A percentile compares a stretch with the other conserved stretches of the same genome.
phyloP scores from a whole-genome alignment of 2,329 filamentous ascomycete genomes.

The Cladosporium cucumerinum region DNA sequence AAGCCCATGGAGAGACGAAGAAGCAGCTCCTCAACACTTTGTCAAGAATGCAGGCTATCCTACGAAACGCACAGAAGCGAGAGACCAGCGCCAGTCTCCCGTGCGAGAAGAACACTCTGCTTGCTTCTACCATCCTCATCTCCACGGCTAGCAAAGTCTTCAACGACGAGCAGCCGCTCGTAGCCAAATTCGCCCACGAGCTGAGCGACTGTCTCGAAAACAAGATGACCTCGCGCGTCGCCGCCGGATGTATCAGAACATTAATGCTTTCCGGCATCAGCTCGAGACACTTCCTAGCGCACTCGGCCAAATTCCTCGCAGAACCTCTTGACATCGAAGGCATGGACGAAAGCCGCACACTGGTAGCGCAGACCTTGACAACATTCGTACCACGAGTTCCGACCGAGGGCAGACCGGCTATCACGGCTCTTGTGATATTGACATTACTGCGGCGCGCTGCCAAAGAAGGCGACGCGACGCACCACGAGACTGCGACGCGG shows the following conservation, averaged over 20 bases:
- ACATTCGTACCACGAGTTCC: conserved; percentile 58
- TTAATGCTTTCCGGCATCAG: conserved; percentile 74
- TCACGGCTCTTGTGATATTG: conserved; percentile 74
- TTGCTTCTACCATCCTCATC: conserved; percentile 84
- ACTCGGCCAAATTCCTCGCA: conserved; percentile 69
- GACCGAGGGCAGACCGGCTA: conserved; percentile 46
- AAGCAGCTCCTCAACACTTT: conserved; percentile 78
- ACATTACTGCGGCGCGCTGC: conserved; percentile 70
- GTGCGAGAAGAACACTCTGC: conserved; percentile 88
- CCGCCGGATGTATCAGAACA: conserved; percentile 83
- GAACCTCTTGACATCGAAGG: conserved; percentile 66
- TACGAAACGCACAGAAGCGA: conserved; percentile 70
- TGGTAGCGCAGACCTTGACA: conserved; percentile 71
- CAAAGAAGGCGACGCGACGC: conserved; percentile 51
- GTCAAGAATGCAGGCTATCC: conserved; percentile 76
- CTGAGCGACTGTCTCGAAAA: conserved; percentile 79
- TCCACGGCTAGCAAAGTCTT: conserved; percentile 70
- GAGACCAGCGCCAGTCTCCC: conserved; percentile 73
- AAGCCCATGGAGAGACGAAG: conserved; percentile 47
- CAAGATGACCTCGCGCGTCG: conserved; percentile 81
- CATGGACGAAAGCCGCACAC: conserved; percentile 68
- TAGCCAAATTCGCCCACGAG: conserved; percentile 73
- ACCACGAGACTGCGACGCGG: conserved; percentile 70
- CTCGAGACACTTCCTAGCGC: conserved; percentile 64
- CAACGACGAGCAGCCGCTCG: conserved; percentile 68